These are phyloP conservation scores for Rutidosis leptorrhynchoides DNA, from an alignment of 129 eudicot genomes.

Conservation along the genomic window DNA sequence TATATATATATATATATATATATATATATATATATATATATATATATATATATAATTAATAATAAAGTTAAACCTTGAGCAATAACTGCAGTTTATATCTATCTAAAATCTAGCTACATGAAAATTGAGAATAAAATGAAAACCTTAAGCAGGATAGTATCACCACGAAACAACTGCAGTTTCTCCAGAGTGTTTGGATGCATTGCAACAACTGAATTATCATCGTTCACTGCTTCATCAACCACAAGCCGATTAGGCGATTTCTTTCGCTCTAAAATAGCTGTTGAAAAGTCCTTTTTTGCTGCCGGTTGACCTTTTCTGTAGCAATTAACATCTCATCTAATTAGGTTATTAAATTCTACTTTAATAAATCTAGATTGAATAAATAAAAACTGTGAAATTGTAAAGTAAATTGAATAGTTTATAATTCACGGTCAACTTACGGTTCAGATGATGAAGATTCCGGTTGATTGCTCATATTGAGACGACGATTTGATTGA, in stretches of 20 bases:
- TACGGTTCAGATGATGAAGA: conserved; percentile 50
- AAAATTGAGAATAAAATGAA: neutral
- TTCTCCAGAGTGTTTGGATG: conserved; percentile 4
- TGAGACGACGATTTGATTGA: neutral
- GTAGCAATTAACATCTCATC: neutral
- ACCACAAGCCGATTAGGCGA: neutral
- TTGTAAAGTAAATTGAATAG: neutral
- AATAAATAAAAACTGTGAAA: too few species aligned
- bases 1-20: too few species aligned
- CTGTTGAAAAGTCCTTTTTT: neutral
- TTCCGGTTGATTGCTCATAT: conserved; percentile 48
- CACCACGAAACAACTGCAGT: neutral
- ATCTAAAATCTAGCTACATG: too few species aligned
- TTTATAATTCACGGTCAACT: conserved; percentile 14
- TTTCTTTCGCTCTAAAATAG: conserved; percentile 1
- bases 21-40: too few species aligned
- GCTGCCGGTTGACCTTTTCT: neutral
- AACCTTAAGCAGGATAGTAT: neutral
- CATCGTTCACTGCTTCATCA: neutral
- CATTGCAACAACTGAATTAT: neutral
- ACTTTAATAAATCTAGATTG: neutral
- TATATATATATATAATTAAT: too few species aligned
- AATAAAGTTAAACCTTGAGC: too few species aligned
- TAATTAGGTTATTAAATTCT: neutral
- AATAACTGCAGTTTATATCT: too few species aligned